A percentile compares a stretch with the other conserved stretches of the same genome.
phyloP scores from a whole-genome alignment of 139 green algal species.

The Pedinophyceae sp. region DNA sequence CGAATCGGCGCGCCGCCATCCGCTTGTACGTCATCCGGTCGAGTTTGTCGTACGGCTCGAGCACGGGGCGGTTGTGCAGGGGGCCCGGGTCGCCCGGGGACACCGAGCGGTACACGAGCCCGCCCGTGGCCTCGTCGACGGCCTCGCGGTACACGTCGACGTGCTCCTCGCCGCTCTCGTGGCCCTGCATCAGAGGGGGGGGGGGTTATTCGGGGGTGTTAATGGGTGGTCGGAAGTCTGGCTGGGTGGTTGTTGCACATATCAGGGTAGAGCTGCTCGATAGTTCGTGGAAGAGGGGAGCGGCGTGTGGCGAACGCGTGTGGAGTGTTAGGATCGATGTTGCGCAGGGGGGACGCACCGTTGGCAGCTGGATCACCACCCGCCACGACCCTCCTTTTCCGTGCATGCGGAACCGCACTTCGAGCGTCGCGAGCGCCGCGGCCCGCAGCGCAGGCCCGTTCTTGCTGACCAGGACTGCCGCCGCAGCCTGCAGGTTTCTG shows the following conservation, averaged over 20 bases:
- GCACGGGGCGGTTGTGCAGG: slow-evolving; percentile 35
- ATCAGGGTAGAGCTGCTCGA: too few relatives aligned
- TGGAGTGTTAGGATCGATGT: too few relatives aligned
- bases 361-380: slow-evolving; percentile 63
- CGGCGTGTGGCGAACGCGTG: too few relatives aligned
- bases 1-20: slow-evolving; percentile 52
- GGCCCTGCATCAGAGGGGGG: too few relatives aligned
- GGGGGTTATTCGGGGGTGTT: too few relatives aligned
- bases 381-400: slow-evolving; percentile 49
- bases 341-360: too few relatives aligned
- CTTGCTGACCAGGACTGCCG: slow-evolving; percentile 20
- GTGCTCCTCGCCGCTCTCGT: slow-evolving; percentile 70
- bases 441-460: slow-evolving; percentile 20
- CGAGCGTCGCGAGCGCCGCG: not conserved
- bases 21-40: slow-evolving; percentile 59
- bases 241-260: too few relatives aligned
- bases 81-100: slow-evolving; percentile 7
- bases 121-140: not conserved
- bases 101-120: slow-evolving; percentile 12
- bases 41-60: slow-evolving; percentile 54
- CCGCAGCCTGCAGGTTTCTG: slow-evolving; percentile 1
- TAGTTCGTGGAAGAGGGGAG: not conserved
- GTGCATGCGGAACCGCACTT: slow-evolving; percentile 34
- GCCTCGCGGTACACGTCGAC: slow-evolving; percentile 50
- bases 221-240: too few relatives aligned